phyloP scores from a whole-genome alignment of 2,329 filamentous ascomycete species.

The Didymella exigua region DNA sequence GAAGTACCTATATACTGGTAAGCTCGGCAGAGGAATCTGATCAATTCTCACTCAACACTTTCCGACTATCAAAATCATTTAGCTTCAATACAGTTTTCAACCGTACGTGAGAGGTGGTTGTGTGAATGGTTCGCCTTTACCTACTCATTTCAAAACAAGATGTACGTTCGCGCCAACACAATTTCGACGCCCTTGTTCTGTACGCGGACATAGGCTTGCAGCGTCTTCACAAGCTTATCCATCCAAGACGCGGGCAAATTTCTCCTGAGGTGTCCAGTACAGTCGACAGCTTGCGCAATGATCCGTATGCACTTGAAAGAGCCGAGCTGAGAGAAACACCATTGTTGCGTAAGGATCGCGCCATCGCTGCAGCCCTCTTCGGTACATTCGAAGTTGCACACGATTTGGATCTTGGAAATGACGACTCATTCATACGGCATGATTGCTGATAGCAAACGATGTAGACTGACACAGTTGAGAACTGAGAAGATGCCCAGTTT shows the following conservation, averaged over 20 bases:
- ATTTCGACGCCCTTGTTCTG: too few species aligned
- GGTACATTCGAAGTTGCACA: not conserved
- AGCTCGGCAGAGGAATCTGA: too few species aligned
- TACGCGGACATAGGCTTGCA: not conserved
- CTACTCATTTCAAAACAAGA: not conserved
- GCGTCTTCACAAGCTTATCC: not conserved
- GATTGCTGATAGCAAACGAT: not conserved
- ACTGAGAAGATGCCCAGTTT: not conserved
- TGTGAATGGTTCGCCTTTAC: too few species aligned
- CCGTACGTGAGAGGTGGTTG: too few species aligned
- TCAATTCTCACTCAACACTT: too few species aligned
- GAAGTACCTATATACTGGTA: too few species aligned
- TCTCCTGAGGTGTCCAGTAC: not conserved
- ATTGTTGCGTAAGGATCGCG: not conserved
- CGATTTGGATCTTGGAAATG: not conserved
- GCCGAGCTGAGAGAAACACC: not conserved
- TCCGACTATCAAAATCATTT: not conserved
- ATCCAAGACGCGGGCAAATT: not conserved
- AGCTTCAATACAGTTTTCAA: not conserved
- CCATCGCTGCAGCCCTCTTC: not conserved
- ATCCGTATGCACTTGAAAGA: not conserved
- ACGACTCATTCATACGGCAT: not conserved
- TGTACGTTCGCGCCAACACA: too few species aligned
- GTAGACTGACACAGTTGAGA: too few species aligned
- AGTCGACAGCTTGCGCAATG: not conserved